Evolutionary conservation across 768 basidiomycete species (phyloP).

Genomic region (Kwoniella bestiolae): DNA sequence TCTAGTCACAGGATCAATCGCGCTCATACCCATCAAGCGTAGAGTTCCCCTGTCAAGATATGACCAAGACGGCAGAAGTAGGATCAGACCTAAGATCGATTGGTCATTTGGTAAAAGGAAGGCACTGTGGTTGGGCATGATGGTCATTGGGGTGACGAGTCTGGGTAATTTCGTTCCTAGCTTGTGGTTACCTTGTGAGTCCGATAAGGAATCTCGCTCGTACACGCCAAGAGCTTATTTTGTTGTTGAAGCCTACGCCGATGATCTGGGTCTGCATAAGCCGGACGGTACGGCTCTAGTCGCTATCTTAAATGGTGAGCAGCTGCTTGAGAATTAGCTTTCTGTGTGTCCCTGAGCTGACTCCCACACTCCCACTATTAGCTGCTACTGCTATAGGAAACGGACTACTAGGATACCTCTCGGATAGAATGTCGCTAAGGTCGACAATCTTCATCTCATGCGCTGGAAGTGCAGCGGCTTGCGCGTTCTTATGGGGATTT

Average conservation of each 20-base stretch:
- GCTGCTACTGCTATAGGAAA: constrained; percentile 50
- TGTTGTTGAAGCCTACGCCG: constrained; percentile 38
- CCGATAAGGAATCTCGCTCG: background rate
- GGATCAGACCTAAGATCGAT: constrained; percentile 15
- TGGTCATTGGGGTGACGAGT: constrained; percentile 39
- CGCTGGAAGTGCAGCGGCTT: constrained; percentile 38
- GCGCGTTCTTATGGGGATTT: constrained; percentile 55
- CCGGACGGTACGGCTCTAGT: constrained; percentile 47
- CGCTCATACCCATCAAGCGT: constrained; percentile 43
- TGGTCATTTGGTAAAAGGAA: constrained; percentile 30
- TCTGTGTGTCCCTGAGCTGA: too few species aligned
- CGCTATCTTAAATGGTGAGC: constrained; percentile 49
- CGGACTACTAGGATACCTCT: constrained; percentile 42
- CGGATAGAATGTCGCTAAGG: constrained; percentile 41
- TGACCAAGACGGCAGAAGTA: background rate
- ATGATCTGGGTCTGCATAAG: constrained; percentile 33
- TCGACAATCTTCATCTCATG: constrained; percentile 43
- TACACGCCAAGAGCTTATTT: background rate
- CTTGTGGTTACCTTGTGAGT: constrained; percentile 47
- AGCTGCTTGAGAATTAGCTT: too few species aligned
- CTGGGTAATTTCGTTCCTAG: constrained; percentile 51
- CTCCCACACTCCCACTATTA: too few species aligned
- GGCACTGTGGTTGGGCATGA: constrained; percentile 31
- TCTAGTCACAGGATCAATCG: constrained; percentile 25
- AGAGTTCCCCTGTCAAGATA: constrained; percentile 40